Evolutionary conservation across 768 basidiomycete species (phyloP).

Genomic region (Russula compacta): DNA sequence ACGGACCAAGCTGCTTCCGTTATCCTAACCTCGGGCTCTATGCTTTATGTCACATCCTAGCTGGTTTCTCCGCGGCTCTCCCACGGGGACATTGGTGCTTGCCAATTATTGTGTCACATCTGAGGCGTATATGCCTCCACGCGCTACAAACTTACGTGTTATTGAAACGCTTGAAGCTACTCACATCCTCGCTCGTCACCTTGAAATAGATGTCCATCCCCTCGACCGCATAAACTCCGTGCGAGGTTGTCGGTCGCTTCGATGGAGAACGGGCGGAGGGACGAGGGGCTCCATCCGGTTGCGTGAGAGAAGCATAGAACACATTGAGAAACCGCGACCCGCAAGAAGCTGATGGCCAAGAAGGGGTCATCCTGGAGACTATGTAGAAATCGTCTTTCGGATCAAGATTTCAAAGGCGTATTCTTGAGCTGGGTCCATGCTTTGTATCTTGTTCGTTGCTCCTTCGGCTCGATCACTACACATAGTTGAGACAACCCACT

Average conservation of each 20-base stretch:
- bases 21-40: slow-evolving; percentile 59
- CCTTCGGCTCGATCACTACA: background rate
- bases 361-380: slow-evolving; percentile 61
- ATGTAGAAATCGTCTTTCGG: slow-evolving; percentile 46
- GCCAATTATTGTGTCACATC: slow-evolving; percentile 80
- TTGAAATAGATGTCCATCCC: slow-evolving; percentile 36
- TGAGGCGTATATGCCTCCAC: slow-evolving; percentile 66
- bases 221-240: slow-evolving; percentile 49
- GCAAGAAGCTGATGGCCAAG: slow-evolving; percentile 29
- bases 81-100: slow-evolving; percentile 58
- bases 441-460: slow-evolving; percentile 27
- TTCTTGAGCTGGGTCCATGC: slow-evolving; percentile 78
- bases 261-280: slow-evolving; percentile 36
- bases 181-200: slow-evolving; percentile 53
- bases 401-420: slow-evolving; percentile 43
- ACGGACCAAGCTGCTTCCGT: slow-evolving; percentile 92
- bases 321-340: slow-evolving; percentile 47
- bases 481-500: slow-evolving; percentile 63
- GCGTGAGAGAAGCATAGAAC: slow-evolving; percentile 39
- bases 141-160: slow-evolving; percentile 85
- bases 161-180: slow-evolving; percentile 85
- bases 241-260: slow-evolving; percentile 57
- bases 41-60: slow-evolving; percentile 75
- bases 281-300: slow-evolving; percentile 37
- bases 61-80: slow-evolving; percentile 58